Evolutionary conservation across 2,329 filamentous ascomycete genomes (phyloP), one percentile per base, ranked within the genome.

Genomic region (Camptophora hylomeconis): DNA sequence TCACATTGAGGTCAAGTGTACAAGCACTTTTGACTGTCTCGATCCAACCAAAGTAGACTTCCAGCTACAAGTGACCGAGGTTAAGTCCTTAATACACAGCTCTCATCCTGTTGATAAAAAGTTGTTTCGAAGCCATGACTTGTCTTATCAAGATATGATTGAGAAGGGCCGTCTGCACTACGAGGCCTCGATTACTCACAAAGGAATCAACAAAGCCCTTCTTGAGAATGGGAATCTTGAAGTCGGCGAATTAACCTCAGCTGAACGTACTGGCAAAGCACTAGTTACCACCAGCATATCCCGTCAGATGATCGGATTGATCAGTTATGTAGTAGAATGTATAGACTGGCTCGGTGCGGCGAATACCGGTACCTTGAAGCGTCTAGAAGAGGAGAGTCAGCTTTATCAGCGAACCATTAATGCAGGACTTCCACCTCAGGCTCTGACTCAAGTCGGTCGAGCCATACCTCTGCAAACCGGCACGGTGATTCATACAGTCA

Each of bases 171-270:
- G 47, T 5, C 44, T 54, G 3, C 58, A 57, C 50, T 57, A 53
- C 34, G 53, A 59, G 26, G 44, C 48, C 3, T 56, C 56, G 1
- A 34, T 61, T 7, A 39, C 53, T 6, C 55, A 54, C 29, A 41
- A 45, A 4, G 33, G 38, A 2, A 48, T 60, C n/a, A 49, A 56
- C 15, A 32, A 46, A 4, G 37, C 51, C 0, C 37, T 60, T 11
- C 35, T 42, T 10, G 25, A 45, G 6, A 60, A 60, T 18, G 29
- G 32, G 7, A 19, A 41, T 17, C 32, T 58, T 7, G 46, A 52
- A 24, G 26, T 56, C 2, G 57, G 57, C 1, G 45, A 54, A 11
- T 36, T 44, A 7, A 53, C 49, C 0, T 33, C 43, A 2, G 40
- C 49, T 14, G 56, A 53, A 49, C 35, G 33, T 5, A 41, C 44